Evolutionary conservation across 768 basidiomycete species (phyloP).

Genomic region (Russula emetica): DNA sequence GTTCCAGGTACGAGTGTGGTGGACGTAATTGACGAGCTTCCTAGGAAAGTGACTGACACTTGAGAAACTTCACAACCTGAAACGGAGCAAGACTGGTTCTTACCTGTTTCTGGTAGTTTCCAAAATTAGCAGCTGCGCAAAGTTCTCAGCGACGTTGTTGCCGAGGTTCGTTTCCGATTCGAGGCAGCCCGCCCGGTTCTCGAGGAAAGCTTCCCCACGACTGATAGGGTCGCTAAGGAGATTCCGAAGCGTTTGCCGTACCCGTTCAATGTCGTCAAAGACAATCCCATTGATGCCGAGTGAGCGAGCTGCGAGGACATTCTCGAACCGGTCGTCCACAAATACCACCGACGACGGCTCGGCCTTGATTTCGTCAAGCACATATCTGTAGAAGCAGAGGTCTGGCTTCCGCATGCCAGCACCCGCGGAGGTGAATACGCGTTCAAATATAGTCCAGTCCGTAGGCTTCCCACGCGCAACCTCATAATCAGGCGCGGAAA

Average conservation of each 20-base stretch:
- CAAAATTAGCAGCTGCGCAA: slow-evolving; percentile 54
- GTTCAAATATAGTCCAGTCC: slow-evolving; percentile 48
- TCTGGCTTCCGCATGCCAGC: slow-evolving; percentile 55
- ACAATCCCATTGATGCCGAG: slow-evolving; percentile 54
- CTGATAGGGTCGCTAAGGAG: slow-evolving; percentile 45
- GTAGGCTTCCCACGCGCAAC: slow-evolving; percentile 43
- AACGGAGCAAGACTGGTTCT: slow-evolving; percentile 13
- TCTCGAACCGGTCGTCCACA: slow-evolving; percentile 58
- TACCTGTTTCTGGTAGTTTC: slow-evolving; percentile 48
- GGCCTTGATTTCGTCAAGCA: slow-evolving; percentile 42
- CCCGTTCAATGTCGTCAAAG: slow-evolving; percentile 41
- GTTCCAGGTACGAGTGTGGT: slow-evolving; percentile 47
- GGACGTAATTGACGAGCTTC: slow-evolving; percentile 39
- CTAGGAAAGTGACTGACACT: slow-evolving; percentile 30
- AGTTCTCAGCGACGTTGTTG: slow-evolving; percentile 46
- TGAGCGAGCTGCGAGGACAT: slow-evolving; percentile 53
- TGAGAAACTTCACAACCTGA: background rate
- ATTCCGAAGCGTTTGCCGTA: slow-evolving; percentile 46
- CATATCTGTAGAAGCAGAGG: slow-evolving; percentile 49
- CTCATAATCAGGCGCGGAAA: slow-evolving; percentile 49
- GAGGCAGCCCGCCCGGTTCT: slow-evolving; percentile 39
- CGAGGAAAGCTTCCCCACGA: slow-evolving; percentile 43
- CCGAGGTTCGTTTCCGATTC: slow-evolving; percentile 45
- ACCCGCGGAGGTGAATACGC: slow-evolving; percentile 49
- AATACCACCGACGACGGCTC: slow-evolving; percentile 50